Evolutionary conservation across 2,329 filamentous ascomycete genomes (phyloP), one percentile per base, ranked within the genome.

Genomic region (Ophiostoma perfectum): DNA sequence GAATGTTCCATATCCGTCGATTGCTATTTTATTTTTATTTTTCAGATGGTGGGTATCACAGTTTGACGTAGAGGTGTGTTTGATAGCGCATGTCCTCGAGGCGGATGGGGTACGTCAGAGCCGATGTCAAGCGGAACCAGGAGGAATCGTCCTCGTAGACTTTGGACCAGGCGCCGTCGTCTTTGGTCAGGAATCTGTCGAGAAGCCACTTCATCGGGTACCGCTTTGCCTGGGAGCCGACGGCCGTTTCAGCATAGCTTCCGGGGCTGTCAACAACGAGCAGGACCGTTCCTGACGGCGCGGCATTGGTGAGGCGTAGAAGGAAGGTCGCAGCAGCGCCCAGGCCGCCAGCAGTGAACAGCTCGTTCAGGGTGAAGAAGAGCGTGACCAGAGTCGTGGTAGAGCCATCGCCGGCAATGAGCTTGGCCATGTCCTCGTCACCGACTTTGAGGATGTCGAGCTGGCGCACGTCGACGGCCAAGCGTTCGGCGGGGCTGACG

Each of bases 41-140:
- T 27, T 9, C 47, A 5, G 12, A 8, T 36, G 5, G n/a, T 14
- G 8, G 5, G 8, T 44, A 60, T 65, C 49, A 68, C 5, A 14
- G 66, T n/a, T 68, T 77, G 39, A 80, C 80, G 72, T 97, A 98
- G 16, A 97, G 76, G 80, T 97, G 93, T 73, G 97, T 82, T 78
- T 98, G 94, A 78, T 94, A 97, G 64, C 93, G 87, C 93, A 97
- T 97, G 76, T 97, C 92, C 80, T 98, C 94, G 75, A 98, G 79
- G 66, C 88, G 84, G 74, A 97, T 92, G 7, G 93, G 90, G 79
- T 97, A 98, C 55, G 83, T 81, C 72, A 97, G 78, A 16, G 78
- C 80, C 1, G 86, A 83, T 12, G 84, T 81, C 47, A 97, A 79
- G 60, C 94, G 86, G 78, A 94, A 97, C 94, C 94, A 98, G 67